Base-by-base conservation (phyloP, 768 basidiomycete species). In the Cantharellus anzutake region DNA sequence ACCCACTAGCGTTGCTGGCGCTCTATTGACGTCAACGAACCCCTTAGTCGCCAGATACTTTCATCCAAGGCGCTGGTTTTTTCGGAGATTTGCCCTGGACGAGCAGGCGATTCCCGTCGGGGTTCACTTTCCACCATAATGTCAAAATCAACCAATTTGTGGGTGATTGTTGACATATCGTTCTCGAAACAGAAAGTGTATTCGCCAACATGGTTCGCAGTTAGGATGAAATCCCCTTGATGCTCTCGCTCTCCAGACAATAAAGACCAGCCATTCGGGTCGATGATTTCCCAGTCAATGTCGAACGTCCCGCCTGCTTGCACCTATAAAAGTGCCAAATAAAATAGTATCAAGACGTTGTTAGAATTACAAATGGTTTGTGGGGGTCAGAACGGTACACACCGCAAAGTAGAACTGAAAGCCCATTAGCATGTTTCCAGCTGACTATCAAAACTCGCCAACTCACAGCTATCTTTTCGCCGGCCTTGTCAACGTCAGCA, bases 121-220 rank as follows among this genome's bases (percentile, higher is more conserved):
- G 96, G 96, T 68, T 98, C 94, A 62, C 86, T 91, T 77, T 99
- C 96, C 53, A 91, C 90, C 91, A 97, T 93, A 71, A 99, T 98
- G 70, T 89, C 86, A 68, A 91, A 86, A 72, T 91, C 88, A 66
- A 99, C 79, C 53, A 98, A 79, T 71, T 98, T 98, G 73, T 91
- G 89, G 7, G 88, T 86, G 64, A 96, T 76, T 3, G 89, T 88
- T 35, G 85, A 87, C 78, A 94, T 94, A 74, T 97, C 93, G 70
- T 99, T 99, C 69, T 91, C 87, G 70, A 98, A 96, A 74, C 94
- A 98, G 75, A 99, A 98, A 3, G 93, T 70, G 68, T 90, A 91
- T 77, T 91, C 88, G 65, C 88, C 88, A 69, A 83, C 77, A 20
- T 79, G 79, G 72, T 96, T 94, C 20, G 91, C 96, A 2, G 96